Evolutionary conservation across 345 rosid species (phyloP), one percentile per base, ranked within the genome.

Genomic region (Lepidium aucheri): DNA sequence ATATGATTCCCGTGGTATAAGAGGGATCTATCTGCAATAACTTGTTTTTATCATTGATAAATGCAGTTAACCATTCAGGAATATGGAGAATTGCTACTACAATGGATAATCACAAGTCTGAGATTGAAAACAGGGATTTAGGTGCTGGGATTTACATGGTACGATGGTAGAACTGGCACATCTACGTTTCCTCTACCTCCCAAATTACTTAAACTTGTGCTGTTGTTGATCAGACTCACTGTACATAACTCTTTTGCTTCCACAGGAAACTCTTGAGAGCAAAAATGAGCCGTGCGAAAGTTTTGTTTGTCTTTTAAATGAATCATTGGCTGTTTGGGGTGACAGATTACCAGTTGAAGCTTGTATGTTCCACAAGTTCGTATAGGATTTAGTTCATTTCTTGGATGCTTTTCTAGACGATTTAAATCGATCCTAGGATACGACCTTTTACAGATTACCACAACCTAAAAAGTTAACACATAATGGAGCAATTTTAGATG

Each of bases 61-160:
- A 77, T 82, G 84, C 86, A 90, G 97, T 67, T 52, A 71, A 85
- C 58, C 84, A 85, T 68, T 80, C 92, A 4, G 95, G 90, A 62
- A 74, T 86, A 62, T 88, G 92, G 95, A 82, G 84, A 60, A 80
- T 90, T 53, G 89, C 89, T 43, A 83, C n/a, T n/a, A n/a, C n/a
- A n/a, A n/a, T n/a, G n/a, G n/a, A n/a, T n/a, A n/a, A n/a, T n/a
- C n/a, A n/a, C n/a, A n/a, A n/a, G n/a, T n/a, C n/a, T n/a, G n/a
- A n/a, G n/a, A n/a, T n/a, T n/a, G n/a, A n/a, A n/a, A n/a, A n/a
- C n/a, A n/a, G n/a, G n/a, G n/a, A n/a, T n/a, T n/a, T n/a, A n/a
- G n/a, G n/a, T n/a, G n/a, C n/a, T n/a, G n/a, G n/a, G n/a, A n/a
- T n/a, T n/a, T n/a, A n/a, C n/a, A n/a, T n/a, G n/a, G n/a, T n/a